Evolutionary conservation across 495 filamentous ascomycete species (phyloP).

Genomic region (Chlorociboria aeruginascens): DNA sequence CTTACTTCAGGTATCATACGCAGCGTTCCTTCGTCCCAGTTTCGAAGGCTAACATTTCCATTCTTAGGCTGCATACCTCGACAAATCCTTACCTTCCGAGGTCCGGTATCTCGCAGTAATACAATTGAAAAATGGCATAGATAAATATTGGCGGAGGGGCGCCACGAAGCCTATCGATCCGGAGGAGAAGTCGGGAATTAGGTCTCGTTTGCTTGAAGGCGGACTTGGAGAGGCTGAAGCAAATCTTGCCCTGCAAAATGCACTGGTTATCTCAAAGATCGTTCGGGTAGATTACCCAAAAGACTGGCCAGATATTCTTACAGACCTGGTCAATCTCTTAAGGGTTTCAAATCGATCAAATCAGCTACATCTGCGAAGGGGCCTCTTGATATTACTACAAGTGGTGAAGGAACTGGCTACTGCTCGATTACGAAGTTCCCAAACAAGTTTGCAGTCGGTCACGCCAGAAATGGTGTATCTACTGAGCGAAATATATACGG

Average conservation of each 20-base stretch:
- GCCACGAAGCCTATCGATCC: conserved; percentile 57
- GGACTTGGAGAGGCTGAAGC: conserved; percentile 61
- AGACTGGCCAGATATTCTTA: conserved; percentile 61
- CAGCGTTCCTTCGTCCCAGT: conserved; percentile 9
- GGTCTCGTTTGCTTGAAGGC: conserved; percentile 56
- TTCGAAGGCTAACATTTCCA: conserved; percentile 1
- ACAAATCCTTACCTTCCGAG: conserved; percentile 59
- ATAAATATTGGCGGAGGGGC: conserved; percentile 81
- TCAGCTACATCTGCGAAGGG: conserved; percentile 48
- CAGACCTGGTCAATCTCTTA: conserved; percentile 47
- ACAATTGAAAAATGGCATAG: conserved; percentile 89
- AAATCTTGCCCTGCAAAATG: conserved; percentile 71
- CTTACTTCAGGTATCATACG: conserved; percentile 55
- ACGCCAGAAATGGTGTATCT: conserved; percentile 72
- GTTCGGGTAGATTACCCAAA: conserved; percentile 77
- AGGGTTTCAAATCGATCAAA: conserved; percentile 32
- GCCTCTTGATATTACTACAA: conserved; percentile 65
- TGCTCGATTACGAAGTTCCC: conserved; percentile 56
- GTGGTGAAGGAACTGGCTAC: conserved; percentile 84
- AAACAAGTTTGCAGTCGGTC: conserved; percentile 58
- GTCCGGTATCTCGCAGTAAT: conserved; percentile 84
- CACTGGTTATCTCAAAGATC: conserved; percentile 77
- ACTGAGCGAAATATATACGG: conserved; percentile 63
- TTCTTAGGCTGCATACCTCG: conserved; percentile 59
- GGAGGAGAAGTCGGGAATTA: conserved; percentile 63